Percentiles rank a stretch among this genome's conserved stretches.
Evolutionary conservation across 768 basidiomycete species (phyloP).

Genomic region (Lactifluus subvellereus): DNA sequence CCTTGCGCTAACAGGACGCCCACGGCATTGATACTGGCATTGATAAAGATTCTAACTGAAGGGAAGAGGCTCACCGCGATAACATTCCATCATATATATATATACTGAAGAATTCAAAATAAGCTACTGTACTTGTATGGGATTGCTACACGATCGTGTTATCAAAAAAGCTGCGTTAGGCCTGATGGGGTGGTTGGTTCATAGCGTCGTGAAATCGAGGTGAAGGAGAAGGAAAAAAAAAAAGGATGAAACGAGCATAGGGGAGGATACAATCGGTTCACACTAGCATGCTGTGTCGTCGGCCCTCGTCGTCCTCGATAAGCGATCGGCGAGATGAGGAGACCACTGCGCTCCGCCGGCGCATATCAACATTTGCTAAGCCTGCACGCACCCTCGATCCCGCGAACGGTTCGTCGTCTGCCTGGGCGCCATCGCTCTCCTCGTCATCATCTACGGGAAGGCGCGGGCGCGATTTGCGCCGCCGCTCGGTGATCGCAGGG

Average conservation of each 20-base stretch:
- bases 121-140: slow-evolving; percentile 18
- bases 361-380: slow-evolving; percentile 54
- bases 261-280: slow-evolving; percentile 27
- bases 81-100: slow-evolving; percentile 11
- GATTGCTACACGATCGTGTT: slow-evolving; percentile 15
- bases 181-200: neutral
- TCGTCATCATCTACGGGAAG: slow-evolving; percentile 46
- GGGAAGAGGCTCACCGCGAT: neutral
- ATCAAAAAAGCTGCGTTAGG: slow-evolving; percentile 12
- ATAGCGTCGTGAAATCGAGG: slow-evolving; percentile 2
- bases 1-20: neutral
- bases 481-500: slow-evolving; percentile 33
- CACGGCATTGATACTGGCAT: neutral
- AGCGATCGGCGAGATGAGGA: slow-evolving; percentile 29
- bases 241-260: neutral
- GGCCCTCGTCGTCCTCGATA: slow-evolving; percentile 44
- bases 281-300: slow-evolving; percentile 64
- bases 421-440: slow-evolving; percentile 65
- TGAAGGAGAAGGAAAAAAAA: neutral
- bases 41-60: neutral
- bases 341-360: slow-evolving; percentile 40
- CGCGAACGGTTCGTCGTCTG: slow-evolving; percentile 51
- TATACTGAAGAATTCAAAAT: slow-evolving; percentile 16
- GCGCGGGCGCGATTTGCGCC: slow-evolving; percentile 50
- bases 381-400: slow-evolving; percentile 25